Evolutionary conservation across 2,329 filamentous ascomycete genomes (phyloP), one percentile per base, ranked within the genome.

Genomic region (Cladosporium colombiae): DNA sequence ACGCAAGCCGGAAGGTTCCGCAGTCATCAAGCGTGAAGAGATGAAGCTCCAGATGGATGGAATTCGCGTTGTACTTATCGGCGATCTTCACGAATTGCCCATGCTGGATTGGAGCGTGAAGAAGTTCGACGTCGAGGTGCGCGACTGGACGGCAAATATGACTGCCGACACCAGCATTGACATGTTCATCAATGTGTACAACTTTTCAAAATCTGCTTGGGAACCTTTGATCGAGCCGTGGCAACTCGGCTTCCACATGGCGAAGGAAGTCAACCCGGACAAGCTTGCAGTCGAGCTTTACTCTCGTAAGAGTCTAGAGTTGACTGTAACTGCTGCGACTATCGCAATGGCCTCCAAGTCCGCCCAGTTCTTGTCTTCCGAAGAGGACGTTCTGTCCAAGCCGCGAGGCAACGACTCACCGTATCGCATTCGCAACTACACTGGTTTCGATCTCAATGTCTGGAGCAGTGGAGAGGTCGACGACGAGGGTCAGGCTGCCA

Each of bases 161-260:
- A 93, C 89, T 73, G 94, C 92, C 0, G 92, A 97, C 74, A 91
- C 92, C 0, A 90, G 88, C n/a, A 89, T 99, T 57, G 92, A 97
- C 68, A 92, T 94, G 69, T 97, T 97, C 78, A 87, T 96, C 72
- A 99, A 98, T 73, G 90, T 99, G 29, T 99, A 97, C 83, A 99
- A 99, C 78, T 99, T 99, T 79, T 95, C 95, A 16, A 99, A 99
- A 77, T 99, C 95, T 0, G 92, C 93, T 3, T 99, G 95, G 95
- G 95, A 99, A 77, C 95, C 95, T 3, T 81, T 99, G 37, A 88
- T 99, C 29, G 95, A 99, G 76, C 96, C 96, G 8, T 99, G 95
- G 95, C 89, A 94, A 70, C 84, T 98, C n/a, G 93, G 93, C 2
- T 88, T 99, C 70, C 92, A 96, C 68, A 87, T 98, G 76, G 88